phyloP scores from a whole-genome alignment of 257 asterid species.

The Capsicum pubescens region DNA sequence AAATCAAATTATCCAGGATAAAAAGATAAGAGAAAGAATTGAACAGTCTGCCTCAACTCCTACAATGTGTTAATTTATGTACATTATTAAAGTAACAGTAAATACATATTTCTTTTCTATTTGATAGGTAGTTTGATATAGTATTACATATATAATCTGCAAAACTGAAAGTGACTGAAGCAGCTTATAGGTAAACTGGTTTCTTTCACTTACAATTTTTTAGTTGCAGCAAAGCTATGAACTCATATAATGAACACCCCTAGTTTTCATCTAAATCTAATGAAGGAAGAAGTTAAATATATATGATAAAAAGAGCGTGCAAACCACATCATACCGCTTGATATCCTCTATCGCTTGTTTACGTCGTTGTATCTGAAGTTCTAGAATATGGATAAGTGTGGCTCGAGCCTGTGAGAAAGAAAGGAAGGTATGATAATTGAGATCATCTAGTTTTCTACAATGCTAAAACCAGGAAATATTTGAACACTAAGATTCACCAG shows the following conservation, averaged over 20 bases:
- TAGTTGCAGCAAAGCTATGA: constrained; percentile 20
- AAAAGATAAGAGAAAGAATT: neutral
- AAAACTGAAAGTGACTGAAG: neutral
- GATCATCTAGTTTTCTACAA: neutral
- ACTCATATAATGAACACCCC: neutral
- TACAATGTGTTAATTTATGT: neutral
- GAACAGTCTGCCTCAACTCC: neutral
- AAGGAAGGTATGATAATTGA: constrained; percentile 21
- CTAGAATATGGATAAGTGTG: constrained; percentile 89
- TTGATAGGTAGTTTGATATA: neutral
- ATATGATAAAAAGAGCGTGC: constrained; percentile 22
- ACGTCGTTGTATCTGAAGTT: constrained; percentile 89
- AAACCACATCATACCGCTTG: constrained; percentile 58
- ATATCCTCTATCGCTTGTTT: constrained; percentile 98
- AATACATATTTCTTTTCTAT: neutral
- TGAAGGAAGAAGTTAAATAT: constrained; percentile 21
- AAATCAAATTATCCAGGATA: neutral
- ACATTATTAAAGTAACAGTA: neutral
- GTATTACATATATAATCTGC: neutral
- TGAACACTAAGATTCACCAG: neutral
- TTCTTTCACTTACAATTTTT: constrained; percentile 10
- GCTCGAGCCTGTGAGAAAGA: constrained; percentile 84
- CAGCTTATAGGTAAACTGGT: neutral
- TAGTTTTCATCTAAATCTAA: constrained; percentile 1
- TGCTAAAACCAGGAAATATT: neutral